Base-by-base conservation (phyloP, 2,329 filamentous ascomycete species). In the Xylariaceae sp. region DNA sequence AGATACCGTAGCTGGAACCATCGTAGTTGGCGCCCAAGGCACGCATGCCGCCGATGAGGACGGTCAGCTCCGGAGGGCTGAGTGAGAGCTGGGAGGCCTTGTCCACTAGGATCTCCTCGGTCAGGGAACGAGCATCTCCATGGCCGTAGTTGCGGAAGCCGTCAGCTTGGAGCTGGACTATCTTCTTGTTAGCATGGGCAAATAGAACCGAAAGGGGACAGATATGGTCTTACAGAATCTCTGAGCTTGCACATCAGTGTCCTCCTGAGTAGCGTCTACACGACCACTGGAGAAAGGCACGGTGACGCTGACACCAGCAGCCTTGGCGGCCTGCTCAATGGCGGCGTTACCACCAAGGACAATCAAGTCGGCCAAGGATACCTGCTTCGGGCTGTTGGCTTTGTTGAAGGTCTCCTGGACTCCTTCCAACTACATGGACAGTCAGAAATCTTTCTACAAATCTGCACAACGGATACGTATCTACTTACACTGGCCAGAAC, bases 111-210 rank as follows among this genome's bases (percentile, higher is more conserved):
- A 83, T 79, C 65, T 88, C 80, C 74, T 92, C 88, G 9, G 81
- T 79, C 60, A 76, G 77, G 36, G 83, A 83, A 43, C 83, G 81
- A 1, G 71, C 55, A 3, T 77, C 83, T 1, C 80, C 80, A 59
- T 80, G 75, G 66, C 86, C 87, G 68, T 87, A 90, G 79, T 88
- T 90, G 67, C 87, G 86, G 86, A 92, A 91, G 8, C 85, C 86
- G 59, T 91, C 88, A 15, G 78, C 79, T 30, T 74, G 61, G 1
- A 87, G 87, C 74, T 89, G 80, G 32, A 91, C 49, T 51, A 16
- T n/a, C 22, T 8, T 15, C 5, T 10, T 13, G 22, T 22, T 29
- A 39, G 10, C 13, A 18, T 32, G n/a, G 5, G 19, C 2, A 21
- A 5, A 36, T 18, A 18, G 9, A 18, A 22, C 8, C 2, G 13